Evolutionary conservation across 805 yeast genomes (phyloP).

Genomic region (Candida pseudoglaebosa): DNA sequence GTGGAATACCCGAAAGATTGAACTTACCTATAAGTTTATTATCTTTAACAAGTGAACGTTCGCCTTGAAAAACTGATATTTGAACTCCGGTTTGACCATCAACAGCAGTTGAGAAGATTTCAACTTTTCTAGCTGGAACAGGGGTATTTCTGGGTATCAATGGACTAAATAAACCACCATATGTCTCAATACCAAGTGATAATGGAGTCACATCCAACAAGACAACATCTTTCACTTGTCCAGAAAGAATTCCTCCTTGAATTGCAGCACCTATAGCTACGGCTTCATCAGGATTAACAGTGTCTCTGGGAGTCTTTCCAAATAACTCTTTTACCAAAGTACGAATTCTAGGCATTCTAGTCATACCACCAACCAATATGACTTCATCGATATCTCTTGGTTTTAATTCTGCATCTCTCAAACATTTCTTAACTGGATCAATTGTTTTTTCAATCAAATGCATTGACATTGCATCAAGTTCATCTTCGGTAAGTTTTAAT

Average conservation of each 20-base stretch:
- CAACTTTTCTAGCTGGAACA: slow-evolving; percentile 72
- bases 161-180: slow-evolving; percentile 80
- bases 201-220: slow-evolving; percentile 79
- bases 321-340: slow-evolving; percentile 57
- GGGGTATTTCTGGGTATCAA: slow-evolving; percentile 74
- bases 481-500: slow-evolving; percentile 56
- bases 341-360: slow-evolving; percentile 80
- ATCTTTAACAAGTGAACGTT: slow-evolving; percentile 71
- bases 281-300: slow-evolving; percentile 90
- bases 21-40: slow-evolving; percentile 76
- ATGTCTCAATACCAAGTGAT: slow-evolving; percentile 79
- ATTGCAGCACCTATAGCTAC: slow-evolving; percentile 89
- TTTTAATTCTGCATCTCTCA: slow-evolving; percentile 68
- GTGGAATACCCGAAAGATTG: slow-evolving; percentile 66
- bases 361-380: slow-evolving; percentile 84
- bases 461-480: slow-evolving; percentile 63
- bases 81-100: slow-evolving; percentile 85
- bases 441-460: slow-evolving; percentile 65
- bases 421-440: slow-evolving; percentile 69
- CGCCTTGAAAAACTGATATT: slow-evolving; percentile 77
- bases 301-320: slow-evolving; percentile 61
- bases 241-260: slow-evolving; percentile 83
- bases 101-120: slow-evolving; percentile 74
- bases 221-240: slow-evolving; percentile 75
- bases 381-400: slow-evolving; percentile 69